phyloP scores from a whole-genome alignment of 768 basidiomycete genomes.

The Mycena crocata region DNA sequence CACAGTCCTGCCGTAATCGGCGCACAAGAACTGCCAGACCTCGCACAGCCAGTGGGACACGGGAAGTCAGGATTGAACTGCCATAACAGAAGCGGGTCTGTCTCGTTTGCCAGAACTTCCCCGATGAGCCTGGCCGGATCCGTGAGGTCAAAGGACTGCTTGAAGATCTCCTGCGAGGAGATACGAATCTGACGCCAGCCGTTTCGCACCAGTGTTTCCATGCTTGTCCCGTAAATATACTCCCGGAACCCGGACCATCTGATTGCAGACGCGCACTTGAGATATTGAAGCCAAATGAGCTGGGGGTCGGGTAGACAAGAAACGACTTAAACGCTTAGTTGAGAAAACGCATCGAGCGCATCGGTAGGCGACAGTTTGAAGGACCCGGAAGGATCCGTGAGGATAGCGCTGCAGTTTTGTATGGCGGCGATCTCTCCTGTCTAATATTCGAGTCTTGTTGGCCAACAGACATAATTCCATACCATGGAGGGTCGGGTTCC shows the following conservation, averaged over 20 bases:
- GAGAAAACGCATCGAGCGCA: conserved; percentile 26
- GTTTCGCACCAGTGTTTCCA: conserved; percentile 24
- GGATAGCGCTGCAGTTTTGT: conserved; percentile 30
- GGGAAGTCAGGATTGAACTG: conserved; percentile 31
- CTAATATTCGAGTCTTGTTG: not conserved
- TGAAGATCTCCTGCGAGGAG: conserved; percentile 27
- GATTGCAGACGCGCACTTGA: conserved; percentile 35
- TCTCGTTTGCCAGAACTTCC: conserved; percentile 34
- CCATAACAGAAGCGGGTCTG: conserved; percentile 31
- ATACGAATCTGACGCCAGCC: conserved; percentile 36
- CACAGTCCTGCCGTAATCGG: too few relatives aligned
- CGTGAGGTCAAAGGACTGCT: conserved; percentile 29
- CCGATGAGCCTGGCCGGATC: conserved; percentile 27
- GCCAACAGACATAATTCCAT: not conserved
- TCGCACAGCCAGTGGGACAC: conserved; percentile 31
- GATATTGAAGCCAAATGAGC: too few relatives aligned
- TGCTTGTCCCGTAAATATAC: conserved; percentile 35
- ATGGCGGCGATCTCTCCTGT: conserved; percentile 36
- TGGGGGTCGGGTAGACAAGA: too few relatives aligned
- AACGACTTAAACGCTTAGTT: conserved; percentile 17
- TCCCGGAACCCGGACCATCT: conserved; percentile 34
- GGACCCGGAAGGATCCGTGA: conserved; percentile 31
- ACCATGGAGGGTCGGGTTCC: conserved; percentile 35
- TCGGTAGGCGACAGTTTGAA: conserved; percentile 28
- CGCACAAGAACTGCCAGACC: conserved; percentile 2